phyloP scores from a whole-genome alignment of 495 filamentous ascomycete species.

The Aspergillus conjunctus region DNA sequence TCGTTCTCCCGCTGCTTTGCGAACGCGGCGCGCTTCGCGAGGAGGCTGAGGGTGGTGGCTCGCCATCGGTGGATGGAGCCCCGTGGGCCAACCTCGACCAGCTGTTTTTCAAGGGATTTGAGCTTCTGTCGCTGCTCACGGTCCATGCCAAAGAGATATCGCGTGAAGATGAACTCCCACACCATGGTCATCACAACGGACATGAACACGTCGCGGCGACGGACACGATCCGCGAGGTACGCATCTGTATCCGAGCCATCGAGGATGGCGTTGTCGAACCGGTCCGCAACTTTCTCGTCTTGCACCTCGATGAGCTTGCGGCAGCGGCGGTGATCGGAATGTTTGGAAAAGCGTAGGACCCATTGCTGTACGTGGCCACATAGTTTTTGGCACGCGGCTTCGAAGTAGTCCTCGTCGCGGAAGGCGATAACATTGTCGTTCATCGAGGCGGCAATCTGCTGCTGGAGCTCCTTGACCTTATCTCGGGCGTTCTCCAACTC shows the following conservation, averaged over 20 bases:
- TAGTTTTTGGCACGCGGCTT: slow-evolving; percentile 87
- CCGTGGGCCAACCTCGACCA: slow-evolving; percentile 81
- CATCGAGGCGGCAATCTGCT: slow-evolving; percentile 73
- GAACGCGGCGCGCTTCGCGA: slow-evolving; percentile 76
- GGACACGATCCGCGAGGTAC: slow-evolving; percentile 82
- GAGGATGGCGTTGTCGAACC: slow-evolving; percentile 88
- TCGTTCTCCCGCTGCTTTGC: slow-evolving; percentile 74
- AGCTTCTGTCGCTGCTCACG: slow-evolving; percentile 95
- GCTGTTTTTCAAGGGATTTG: slow-evolving; percentile 85
- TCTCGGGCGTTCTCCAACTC: slow-evolving; percentile 78
- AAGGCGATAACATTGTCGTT: slow-evolving; percentile 75
- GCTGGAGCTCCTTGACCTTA: slow-evolving; percentile 78
- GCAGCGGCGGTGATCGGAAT: slow-evolving; percentile 86
- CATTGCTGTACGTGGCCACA: slow-evolving; percentile 94
- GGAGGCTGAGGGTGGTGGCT: slow-evolving; percentile 85
- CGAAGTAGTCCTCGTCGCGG: slow-evolving; percentile 91
- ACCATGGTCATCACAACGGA: slow-evolving; percentile 97
- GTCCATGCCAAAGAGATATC: slow-evolving; percentile 98
- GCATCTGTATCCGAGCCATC: slow-evolving; percentile 89
- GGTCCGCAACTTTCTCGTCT: slow-evolving; percentile 86
- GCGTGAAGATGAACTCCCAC: slow-evolving; percentile 96
- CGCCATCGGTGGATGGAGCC: slow-evolving; percentile 93
- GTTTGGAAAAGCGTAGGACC: slow-evolving; percentile 94
- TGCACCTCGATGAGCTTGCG: slow-evolving; percentile 75
- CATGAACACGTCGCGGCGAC: slow-evolving; percentile 91